Conservation (phyloP, 805 yeast genomes). For the Candida michaelii region DNA sequence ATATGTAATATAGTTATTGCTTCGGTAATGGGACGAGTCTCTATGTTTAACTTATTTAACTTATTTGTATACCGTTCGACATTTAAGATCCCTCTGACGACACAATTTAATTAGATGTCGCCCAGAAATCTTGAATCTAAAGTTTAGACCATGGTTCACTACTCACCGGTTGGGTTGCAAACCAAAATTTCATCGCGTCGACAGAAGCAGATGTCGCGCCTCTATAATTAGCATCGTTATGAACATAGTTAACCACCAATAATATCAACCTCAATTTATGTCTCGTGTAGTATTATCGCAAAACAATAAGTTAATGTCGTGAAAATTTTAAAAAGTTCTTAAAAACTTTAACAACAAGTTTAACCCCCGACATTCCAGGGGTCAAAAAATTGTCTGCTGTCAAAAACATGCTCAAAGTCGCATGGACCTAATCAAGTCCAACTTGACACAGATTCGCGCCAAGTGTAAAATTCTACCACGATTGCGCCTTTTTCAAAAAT, state of each 20-base stretch:
- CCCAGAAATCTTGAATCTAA: no score
- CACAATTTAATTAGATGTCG: no score
- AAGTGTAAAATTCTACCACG: not conserved
- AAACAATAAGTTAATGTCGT: no score
- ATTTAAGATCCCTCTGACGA: no score
- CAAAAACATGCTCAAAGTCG: not conserved
- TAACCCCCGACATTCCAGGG: slow-evolving; percentile 1
- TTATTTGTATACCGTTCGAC: no score
- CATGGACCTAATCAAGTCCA: not conserved
- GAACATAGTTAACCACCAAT: no score
- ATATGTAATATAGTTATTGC: no score
- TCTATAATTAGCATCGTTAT: not conserved
- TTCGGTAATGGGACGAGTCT: no score
- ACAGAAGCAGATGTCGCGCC: not conserved
- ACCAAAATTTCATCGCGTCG: not conserved
- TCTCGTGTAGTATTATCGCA: no score
- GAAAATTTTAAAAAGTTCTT: not conserved
- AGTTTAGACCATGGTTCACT: no score
- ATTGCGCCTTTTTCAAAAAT: slow-evolving; percentile 9
- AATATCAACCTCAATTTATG: not conserved
- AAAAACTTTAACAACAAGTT: not conserved
- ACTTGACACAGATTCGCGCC: not conserved
- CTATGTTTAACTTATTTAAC: no score
- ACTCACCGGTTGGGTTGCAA: not conserved
- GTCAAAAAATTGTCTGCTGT: not conserved